Evolutionary conservation across 2,329 filamentous ascomycete genomes (phyloP).

Genomic region (Chaetoscypha palmicola): DNA sequence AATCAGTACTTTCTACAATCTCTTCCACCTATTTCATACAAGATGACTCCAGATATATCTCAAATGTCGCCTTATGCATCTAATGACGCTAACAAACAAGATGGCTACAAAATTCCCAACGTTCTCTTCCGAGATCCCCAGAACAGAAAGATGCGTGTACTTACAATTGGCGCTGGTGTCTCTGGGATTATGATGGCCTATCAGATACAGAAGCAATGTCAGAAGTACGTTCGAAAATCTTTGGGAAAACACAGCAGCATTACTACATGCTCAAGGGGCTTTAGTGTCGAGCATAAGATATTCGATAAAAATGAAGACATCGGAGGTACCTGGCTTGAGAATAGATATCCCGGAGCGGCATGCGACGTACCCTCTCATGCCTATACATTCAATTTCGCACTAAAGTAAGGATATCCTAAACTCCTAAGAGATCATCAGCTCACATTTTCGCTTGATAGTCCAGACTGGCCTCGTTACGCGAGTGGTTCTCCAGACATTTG

Average conservation of each 20-base stretch:
- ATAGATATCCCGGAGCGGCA: conserved; percentile 27
- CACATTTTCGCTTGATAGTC: no score
- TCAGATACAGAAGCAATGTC: conserved; percentile 38
- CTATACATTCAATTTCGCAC: conserved; percentile 47
- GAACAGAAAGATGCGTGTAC: conserved; percentile 38
- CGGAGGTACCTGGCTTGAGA: conserved; percentile 47
- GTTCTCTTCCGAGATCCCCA: conserved; percentile 29
- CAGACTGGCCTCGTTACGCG: conserved; percentile 49
- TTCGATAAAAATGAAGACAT: conserved; percentile 35
- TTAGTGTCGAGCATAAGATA: conserved; percentile 15
- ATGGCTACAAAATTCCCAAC: conserved; percentile 11
- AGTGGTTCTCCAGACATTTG: conserved; percentile 52
- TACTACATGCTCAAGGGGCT: not conserved
- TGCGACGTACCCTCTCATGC: conserved; percentile 24
- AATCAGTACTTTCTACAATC: not conserved
- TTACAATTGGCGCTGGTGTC: conserved; percentile 43
- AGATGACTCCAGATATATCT: conserved; percentile 4
- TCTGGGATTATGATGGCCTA: conserved; percentile 43
- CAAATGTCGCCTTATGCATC: conserved; percentile 1
- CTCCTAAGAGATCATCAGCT: no score
- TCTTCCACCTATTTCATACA: not conserved
- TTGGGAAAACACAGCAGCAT: not conserved
- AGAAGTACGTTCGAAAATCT: conserved; percentile 13
- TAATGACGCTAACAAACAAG: not conserved
- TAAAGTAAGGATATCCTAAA: conserved; percentile 36